Percentiles rank a stretch among this genome's conserved stretches.
These are phyloP conservation scores for Pontederia paniculata DNA, from an alignment of 176 grass and related monocot genomes.

Conservation along the genomic window DNA sequence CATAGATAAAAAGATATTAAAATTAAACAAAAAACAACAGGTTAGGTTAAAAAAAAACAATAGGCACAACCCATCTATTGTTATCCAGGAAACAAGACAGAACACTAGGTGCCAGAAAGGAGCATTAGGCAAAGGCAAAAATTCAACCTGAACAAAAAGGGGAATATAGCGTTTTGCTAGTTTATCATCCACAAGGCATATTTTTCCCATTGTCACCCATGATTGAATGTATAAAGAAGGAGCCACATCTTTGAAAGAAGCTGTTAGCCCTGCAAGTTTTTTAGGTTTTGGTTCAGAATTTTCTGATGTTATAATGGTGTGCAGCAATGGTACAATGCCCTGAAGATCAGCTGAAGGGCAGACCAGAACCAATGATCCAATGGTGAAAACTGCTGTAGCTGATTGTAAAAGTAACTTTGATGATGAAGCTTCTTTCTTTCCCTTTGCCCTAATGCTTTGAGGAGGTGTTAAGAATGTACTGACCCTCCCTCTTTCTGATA, in stretches of 20 bases:
- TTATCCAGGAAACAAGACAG: too few species aligned
- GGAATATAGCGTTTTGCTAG: conserved; percentile 84
- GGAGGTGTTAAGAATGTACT: conserved; percentile 47
- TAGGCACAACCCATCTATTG: neutral
- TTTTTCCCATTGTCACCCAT: conserved; percentile 86
- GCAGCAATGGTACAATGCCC: conserved; percentile 53
- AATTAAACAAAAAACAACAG: neutral
- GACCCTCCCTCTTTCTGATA: conserved; percentile 32
- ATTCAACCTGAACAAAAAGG: conserved; percentile 80
- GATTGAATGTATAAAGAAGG: conserved; percentile 77
- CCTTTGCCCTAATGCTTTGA: conserved; percentile 32
- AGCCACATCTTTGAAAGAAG: conserved; percentile 71
- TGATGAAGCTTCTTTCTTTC: conserved; percentile 28
- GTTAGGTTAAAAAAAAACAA: neutral
- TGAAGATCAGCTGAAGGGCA: conserved; percentile 60
- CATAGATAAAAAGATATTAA: conserved; percentile 12
- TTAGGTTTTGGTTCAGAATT: conserved; percentile 45
- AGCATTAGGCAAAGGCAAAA: neutral
- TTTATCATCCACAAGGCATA: conserved; percentile 87
- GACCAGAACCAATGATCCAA: conserved; percentile 75
- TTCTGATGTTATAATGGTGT: conserved; percentile 78
- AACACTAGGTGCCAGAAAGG: neutral
- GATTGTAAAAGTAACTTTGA: conserved; percentile 38
- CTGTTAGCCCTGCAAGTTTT: conserved; percentile 41
- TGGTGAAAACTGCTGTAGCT: conserved; percentile 67